Conservation (phyloP, 768 basidiomycete species). For the Neoboletus brunneissimus region DNA sequence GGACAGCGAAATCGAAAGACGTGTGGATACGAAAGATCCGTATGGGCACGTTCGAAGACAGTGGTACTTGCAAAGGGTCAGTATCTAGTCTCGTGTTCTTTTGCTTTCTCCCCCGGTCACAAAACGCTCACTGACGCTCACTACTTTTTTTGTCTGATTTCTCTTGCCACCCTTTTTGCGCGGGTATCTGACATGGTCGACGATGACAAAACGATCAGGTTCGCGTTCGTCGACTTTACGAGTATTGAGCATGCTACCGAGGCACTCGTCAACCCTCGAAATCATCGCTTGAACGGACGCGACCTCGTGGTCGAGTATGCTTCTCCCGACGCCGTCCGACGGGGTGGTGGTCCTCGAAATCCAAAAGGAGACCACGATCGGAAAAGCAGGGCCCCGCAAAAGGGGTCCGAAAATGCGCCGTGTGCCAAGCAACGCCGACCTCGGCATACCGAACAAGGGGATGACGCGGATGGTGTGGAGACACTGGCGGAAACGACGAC, state of each 20-base stretch:
- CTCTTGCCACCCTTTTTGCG: background rate
- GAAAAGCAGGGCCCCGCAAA: constrained; percentile 7
- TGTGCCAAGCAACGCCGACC: constrained; percentile 4
- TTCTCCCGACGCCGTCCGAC: constrained; percentile 81
- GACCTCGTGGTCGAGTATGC: constrained; percentile 87
- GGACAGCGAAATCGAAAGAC: constrained; percentile 25
- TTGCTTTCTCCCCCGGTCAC: background rate
- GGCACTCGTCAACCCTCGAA: constrained; percentile 78
- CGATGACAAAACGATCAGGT: constrained; percentile 44
- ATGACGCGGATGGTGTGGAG: constrained; percentile 1
- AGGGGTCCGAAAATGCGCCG: background rate
- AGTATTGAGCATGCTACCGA: constrained; percentile 75
- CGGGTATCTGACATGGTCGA: background rate
- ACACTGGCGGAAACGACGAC: background rate
- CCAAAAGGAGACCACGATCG: constrained; percentile 24
- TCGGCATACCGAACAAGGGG: constrained; percentile 3
- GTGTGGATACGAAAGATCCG: constrained; percentile 78
- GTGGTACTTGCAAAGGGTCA: constrained; percentile 93
- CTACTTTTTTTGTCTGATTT: background rate
- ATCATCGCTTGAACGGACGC: constrained; percentile 80
- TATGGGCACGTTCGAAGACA: constrained; percentile 96
- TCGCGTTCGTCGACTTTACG: constrained; percentile 92
- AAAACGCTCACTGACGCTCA: background rate
- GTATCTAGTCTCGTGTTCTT: constrained; percentile 22
- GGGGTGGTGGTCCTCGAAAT: constrained; percentile 51